These are phyloP conservation scores for Spergularia azorica DNA, from an alignment of 179 eudicot genomes.

Conservation along the genomic window DNA sequence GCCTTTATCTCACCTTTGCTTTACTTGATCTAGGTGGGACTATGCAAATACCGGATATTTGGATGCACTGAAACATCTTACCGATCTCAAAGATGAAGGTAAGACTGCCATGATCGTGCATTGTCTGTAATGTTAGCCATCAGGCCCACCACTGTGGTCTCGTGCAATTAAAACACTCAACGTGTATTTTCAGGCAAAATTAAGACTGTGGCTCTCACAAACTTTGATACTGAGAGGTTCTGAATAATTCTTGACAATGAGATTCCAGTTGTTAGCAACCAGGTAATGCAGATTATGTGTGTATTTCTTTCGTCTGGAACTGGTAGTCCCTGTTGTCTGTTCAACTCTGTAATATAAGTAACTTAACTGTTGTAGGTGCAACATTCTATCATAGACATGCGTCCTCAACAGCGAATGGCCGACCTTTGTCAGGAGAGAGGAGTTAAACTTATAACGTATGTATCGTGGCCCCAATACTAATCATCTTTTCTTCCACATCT, in stretches of 20 bases:
- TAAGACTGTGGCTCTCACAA: slow-evolving; percentile 93
- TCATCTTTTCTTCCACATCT: not conserved
- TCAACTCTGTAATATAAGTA: slow-evolving; percentile 4
- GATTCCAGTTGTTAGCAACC: slow-evolving; percentile 93
- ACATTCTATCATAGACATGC: slow-evolving; percentile 97
- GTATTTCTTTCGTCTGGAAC: not conserved
- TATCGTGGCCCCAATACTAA: slow-evolving; percentile 21
- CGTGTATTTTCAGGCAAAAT: slow-evolving; percentile 68
- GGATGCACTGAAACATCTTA: slow-evolving; percentile 95
- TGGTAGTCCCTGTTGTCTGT: not conserved
- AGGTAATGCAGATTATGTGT: slow-evolving; percentile 42
- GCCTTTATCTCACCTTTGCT: slow-evolving; percentile 7
- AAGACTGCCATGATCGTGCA: slow-evolving; percentile 3
- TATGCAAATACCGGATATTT: slow-evolving; percentile 91
- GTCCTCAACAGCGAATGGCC: slow-evolving; percentile 97
- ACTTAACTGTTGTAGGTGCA: slow-evolving; percentile 70
- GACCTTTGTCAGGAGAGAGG: slow-evolving; percentile 91
- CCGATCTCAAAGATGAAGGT: slow-evolving; percentile 98
- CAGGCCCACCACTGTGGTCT: not conserved
- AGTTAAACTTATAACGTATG: slow-evolving; percentile 94
- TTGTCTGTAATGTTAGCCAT: not conserved
- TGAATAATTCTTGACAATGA: slow-evolving; percentile 79
- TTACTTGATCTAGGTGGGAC: slow-evolving; percentile 80
- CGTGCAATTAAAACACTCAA: slow-evolving; percentile 18
- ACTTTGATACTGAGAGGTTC: slow-evolving; percentile 87